Conservation (phyloP, 2,329 filamentous ascomycete species). For the Aschersonia sp. region DNA sequence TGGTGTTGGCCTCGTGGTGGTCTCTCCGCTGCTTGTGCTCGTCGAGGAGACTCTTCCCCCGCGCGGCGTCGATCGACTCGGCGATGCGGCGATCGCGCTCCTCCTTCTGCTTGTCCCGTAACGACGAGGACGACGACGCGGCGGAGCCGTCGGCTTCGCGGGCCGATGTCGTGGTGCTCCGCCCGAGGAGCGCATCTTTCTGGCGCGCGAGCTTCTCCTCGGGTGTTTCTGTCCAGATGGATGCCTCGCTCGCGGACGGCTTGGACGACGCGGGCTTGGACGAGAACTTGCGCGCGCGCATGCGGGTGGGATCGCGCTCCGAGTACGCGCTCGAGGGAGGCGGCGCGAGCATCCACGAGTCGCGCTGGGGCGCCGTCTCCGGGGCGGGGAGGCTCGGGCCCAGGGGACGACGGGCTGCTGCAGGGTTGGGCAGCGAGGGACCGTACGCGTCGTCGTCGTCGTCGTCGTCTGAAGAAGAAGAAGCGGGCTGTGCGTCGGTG, state of each 20-base stretch:
- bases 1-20: conserved; percentile 19
- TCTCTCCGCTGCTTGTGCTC: conserved; percentile 30
- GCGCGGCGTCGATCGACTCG: conserved; percentile 34
- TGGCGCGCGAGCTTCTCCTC: conserved; percentile 73
- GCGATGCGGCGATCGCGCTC: conserved; percentile 33
- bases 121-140: conserved; percentile 16
- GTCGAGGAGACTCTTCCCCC: conserved; percentile 44
- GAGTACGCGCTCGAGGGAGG: conserved; percentile 33
- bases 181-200: conserved; percentile 69
- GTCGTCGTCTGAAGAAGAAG: conserved; percentile 25
- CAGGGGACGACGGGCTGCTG: conserved; percentile 27
- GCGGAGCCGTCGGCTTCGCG: conserved; percentile 23
- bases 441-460: conserved; percentile 36
- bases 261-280: conserved; percentile 28
- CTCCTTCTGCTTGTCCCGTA: conserved; percentile 35
- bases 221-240: conserved; percentile 83
- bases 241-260: conserved; percentile 29
- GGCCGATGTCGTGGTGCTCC: conserved; percentile 19
- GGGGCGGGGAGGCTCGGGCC: conserved; percentile 19
- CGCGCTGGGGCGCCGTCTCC: conserved; percentile 45
- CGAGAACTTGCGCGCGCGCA: conserved; percentile 71
- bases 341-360: conserved; percentile 73
- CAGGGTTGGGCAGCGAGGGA: conserved; percentile 30
- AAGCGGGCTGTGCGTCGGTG: conserved; percentile 6
- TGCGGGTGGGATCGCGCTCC: conserved; percentile 69